Evolutionary conservation across 768 basidiomycete genomes (phyloP), one percentile per base, ranked within the genome.

Genomic region (Suillus spraguei): DNA sequence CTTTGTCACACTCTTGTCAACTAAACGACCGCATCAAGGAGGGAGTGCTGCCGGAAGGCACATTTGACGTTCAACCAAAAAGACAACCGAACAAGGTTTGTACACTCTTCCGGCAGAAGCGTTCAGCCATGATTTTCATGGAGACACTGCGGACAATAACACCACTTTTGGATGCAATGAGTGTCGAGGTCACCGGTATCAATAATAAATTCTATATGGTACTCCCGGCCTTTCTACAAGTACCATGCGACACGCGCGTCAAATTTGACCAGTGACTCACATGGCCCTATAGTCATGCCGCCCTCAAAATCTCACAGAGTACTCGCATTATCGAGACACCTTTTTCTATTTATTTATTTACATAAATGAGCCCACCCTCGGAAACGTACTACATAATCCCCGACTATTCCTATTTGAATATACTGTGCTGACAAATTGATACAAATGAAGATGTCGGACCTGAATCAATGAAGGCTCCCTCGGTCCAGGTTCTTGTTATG

Each of bases 41-140:
- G 50, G 16, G 28, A 61, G 60, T 39, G 49, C 60, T 61, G 49
- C 60, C 53, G 62, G 24, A 62, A 39, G 35, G 41, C 44, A 41
- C 32, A 42, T 42, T 60, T 59, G 54, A 55, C 42, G 41, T 53
- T 44, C 42, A 60, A 53, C 38, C n/a, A 42, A 64, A 61, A 56
- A 56, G 55, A 56, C 56, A 58, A 58, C 56, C 56, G 56, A 58
- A 65, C 65, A 65, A 65, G 65, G 65, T 65, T 65, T 65, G 52
- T 16, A 44, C 32, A 63, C 64, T 44, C 10, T 28, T 17, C 53
- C 63, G 65, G 65, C 10, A 60, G 64, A 65, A 62, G 32, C 36
- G 3, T 65, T 65, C 61, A 67, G 11, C 66, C 64, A 63, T 49
- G 61, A 50, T 64, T 64, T 62, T 63, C 61, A 65, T 65, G 66